Base-by-base conservation (phyloP, 345 rosid species). In the Eucalyptus virginea region DNA sequence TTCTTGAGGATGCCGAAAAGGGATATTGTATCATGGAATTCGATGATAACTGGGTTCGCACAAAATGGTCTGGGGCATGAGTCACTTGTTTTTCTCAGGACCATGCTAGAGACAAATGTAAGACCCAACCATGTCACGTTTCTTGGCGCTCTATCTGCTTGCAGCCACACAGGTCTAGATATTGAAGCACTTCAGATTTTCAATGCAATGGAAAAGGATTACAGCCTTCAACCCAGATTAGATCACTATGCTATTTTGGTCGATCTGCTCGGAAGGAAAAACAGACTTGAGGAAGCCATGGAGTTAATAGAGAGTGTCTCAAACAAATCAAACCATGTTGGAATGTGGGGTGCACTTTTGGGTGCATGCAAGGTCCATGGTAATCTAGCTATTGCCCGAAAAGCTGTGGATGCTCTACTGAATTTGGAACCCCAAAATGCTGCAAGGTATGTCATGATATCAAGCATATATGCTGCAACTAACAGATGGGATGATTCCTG, bases 1-100 rank as follows among this genome's bases (percentile, higher is more conserved):
- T 93, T 94, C 87, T 88, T 89, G 67, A 49, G 89, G 89, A 90
- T 94, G 91, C 90, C 47, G 2, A 88, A 88, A 30, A 93, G 90
- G 85, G 94, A 93, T 88, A 87, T 89, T 50, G 92, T 94, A 54
- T 93, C 95, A 44, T 94, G 95, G 95, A 93, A 94, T 93, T 91
- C 94, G 2, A 81, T 94, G 90, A 90, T 94, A 62, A 89, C 92
- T 26, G 95, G 95, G 44, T 90, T 90, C 26, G 91, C 95, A 16
- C 94, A 90, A 67, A 94, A 93, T 88, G 95, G 94, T 51, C 89
- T 88, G 7, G 94, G 91, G 52, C 89, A 91, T 87, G 91, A 91
- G 72, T 90, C 94, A 7, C 90, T 92, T 30, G 15, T 48, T 72
- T 24, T 90, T 34, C 92, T 93, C 30, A 72, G 15, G 51, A 89